Base-by-base conservation (phyloP, 2,329 filamentous ascomycete genomes). In the Aspergillus melleus region DNA sequence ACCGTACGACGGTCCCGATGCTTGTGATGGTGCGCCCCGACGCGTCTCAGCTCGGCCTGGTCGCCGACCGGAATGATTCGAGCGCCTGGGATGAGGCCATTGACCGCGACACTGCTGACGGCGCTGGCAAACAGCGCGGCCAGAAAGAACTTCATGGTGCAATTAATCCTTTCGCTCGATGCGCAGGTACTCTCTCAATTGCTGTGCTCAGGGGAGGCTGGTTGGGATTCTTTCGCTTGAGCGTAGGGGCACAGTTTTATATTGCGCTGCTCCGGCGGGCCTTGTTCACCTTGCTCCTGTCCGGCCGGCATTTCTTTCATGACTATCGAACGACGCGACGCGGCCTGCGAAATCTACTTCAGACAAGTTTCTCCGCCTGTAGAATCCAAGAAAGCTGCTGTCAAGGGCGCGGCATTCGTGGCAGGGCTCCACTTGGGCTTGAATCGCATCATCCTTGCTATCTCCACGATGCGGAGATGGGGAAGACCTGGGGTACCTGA, bases 1-100 rank as follows among this genome's bases (percentile, higher is more conserved):
- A 86, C 74, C 20, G 78, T 79, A 36, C 75, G 77, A 42, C 80
- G 76, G 54, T 80, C 63, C 4, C 61, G 65, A 24, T 72, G 64
- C 30, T 70, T 71, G 19, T 62, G 57, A 29, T 65, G 60, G 44
- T 66, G 62, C 9, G 68, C 71, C 6, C 71, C 70, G 54, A 70
- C 49, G n/a, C 59, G 60, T 39, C 58, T 55, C 50, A 73, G 30
- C 5, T 46, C 61, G 2, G 58, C 44, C 24, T 47, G 61, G 29
- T 72, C 69, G 14, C 59, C 58, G 3, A 58, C 69, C 11, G 68
- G 59, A 19, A 72, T 70, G 12, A 73, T 62, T 3, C 59, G 58
- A 12, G 70, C 69, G 2, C 71, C 71, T 14, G 68, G 60, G 14
- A 66, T 66, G 8, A 67, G 20, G n/a, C 61, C 55, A 16, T 64